Conservation (phyloP, 352 stramenopile genomes). For the Globisporangium orthogonon region DNA sequence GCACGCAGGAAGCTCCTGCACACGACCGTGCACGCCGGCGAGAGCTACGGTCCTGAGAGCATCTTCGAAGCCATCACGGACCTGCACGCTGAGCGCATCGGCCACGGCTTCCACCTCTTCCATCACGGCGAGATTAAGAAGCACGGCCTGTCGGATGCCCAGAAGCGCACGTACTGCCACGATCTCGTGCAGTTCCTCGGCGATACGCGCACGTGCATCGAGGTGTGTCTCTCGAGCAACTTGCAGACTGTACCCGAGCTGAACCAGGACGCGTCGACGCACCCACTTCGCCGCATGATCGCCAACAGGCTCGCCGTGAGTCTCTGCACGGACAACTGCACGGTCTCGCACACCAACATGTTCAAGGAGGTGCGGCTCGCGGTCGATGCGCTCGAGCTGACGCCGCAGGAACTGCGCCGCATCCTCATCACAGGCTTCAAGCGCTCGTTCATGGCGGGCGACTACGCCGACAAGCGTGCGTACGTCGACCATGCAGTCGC, state of each 20-base stretch:
- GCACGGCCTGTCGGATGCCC: conserved; percentile 32
- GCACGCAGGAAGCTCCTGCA: conserved; percentile 87
- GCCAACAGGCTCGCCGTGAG: conserved; percentile 74
- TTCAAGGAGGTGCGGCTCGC: conserved; percentile 75
- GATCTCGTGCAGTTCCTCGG: conserved; percentile 81
- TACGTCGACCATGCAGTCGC: conserved; percentile 85
- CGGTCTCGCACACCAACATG: conserved; percentile 84
- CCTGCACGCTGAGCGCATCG: conserved; percentile 81
- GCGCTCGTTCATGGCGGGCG: conserved; percentile 76
- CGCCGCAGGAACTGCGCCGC: conserved; percentile 58
- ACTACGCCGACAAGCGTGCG: conserved; percentile 66
- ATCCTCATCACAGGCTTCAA: conserved; percentile 86
- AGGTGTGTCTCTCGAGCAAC: conserved; percentile 87
- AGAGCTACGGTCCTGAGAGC: conserved; percentile 83
- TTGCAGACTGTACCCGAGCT: conserved; percentile 81
- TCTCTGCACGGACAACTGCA: conserved; percentile 87
- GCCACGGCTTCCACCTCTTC: conserved; percentile 83
- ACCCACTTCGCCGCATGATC: conserved; percentile 80
- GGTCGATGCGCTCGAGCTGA: conserved; percentile 73
- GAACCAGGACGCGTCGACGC: conserved; percentile 55
- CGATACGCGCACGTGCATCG: conserved; percentile 74
- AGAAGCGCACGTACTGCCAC: conserved; percentile 63
- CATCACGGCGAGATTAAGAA: conserved; percentile 67
- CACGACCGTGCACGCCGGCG: conserved; percentile 85
- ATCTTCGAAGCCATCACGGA: conserved; percentile 87